Evolutionary conservation across 768 basidiomycete genomes (phyloP).

Genomic region (Rhizopogon roseolus): DNA sequence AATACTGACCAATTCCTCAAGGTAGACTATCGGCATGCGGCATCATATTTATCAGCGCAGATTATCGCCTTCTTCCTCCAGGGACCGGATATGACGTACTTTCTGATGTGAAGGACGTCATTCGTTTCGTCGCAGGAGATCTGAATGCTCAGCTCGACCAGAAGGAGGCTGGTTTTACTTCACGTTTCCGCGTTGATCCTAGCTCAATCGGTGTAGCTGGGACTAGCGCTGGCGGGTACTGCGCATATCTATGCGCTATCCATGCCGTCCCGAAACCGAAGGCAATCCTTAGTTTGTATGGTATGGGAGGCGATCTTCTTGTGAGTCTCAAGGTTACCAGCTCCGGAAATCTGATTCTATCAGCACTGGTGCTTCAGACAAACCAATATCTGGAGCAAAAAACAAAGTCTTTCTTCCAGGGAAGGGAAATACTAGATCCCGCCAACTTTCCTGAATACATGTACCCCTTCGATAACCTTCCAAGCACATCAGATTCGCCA

Average conservation of each 20-base stretch:
- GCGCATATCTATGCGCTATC: constrained; percentile 55
- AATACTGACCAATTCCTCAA: constrained; percentile 14
- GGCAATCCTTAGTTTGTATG: constrained; percentile 55
- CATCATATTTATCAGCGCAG: constrained; percentile 55
- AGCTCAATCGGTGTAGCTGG: constrained; percentile 48
- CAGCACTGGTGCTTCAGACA: constrained; percentile 31
- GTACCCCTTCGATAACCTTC: constrained; percentile 31
- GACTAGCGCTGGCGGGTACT: constrained; percentile 58
- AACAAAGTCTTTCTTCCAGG: constrained; percentile 45
- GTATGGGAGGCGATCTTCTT: constrained; percentile 58
- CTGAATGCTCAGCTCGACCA: constrained; percentile 11
- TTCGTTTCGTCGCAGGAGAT: constrained; percentile 37
- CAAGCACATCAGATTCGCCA: constrained; percentile 35
- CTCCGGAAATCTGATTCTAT: neutral
- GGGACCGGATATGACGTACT: constrained; percentile 53
- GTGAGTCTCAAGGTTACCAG: constrained; percentile 16
- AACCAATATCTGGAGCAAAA: constrained; percentile 49
- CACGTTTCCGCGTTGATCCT: constrained; percentile 34
- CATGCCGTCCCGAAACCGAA: constrained; percentile 50
- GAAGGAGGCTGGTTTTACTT: neutral
- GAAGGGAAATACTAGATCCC: constrained; percentile 51
- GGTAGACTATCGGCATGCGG: constrained; percentile 43
- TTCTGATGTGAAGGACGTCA: constrained; percentile 53
- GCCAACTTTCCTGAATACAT: constrained; percentile 41
- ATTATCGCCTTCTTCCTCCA: constrained; percentile 53